Base-by-base conservation (phyloP, 1,284 basidiomycete genomes). In the Schizophyllum commune region DNA sequence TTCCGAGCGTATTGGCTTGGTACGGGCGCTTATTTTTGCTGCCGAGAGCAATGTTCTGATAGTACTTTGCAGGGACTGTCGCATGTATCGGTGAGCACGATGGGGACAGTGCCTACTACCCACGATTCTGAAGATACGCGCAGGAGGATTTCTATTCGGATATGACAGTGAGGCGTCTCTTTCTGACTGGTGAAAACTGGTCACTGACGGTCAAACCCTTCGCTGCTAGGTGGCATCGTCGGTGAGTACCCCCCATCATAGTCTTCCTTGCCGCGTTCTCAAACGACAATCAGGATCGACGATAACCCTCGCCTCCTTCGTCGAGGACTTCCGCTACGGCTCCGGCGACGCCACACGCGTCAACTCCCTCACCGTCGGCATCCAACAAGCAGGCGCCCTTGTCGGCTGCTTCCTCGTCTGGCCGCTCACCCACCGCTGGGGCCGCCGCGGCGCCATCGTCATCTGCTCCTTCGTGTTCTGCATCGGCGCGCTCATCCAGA, bases 361-460 rank as follows among this genome's bases (percentile, higher is more conserved):
- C n/a, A 60, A 62, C 52, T 62, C 61, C 3, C 61, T 62, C 56
- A 58, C 58, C 27, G 56, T 62, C 19, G 61, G 61, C 22, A 62
- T 62, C 11, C 61, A 62, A 27, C 61, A 62, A 32, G 58, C 59
- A 4, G 61, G 61, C 61, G 61, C 61, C 4, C 58, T 62, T 32
- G 61, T 62, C 1, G 61, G 61, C 54, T 62, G 61, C 57, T 62
- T 57, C 57, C 56, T 56, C 22, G 58, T 62, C 9, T 62, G 54
- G 55, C 61, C 61, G 13, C 20, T 62, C 27, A 58, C 58, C n/a
- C 57, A 55, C 4, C 58, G 55, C 3, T 62, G 59, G 59, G 61
- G 61, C 9, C 61, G 61, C 15, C 51, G 59, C 20, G 51, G 52
- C 20, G 61, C 61, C 9, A 60, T 62, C 54, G 58, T 59, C 55